Base-by-base conservation (phyloP, 306 rosid species). In the Pachyrhizus erosus region DNA sequence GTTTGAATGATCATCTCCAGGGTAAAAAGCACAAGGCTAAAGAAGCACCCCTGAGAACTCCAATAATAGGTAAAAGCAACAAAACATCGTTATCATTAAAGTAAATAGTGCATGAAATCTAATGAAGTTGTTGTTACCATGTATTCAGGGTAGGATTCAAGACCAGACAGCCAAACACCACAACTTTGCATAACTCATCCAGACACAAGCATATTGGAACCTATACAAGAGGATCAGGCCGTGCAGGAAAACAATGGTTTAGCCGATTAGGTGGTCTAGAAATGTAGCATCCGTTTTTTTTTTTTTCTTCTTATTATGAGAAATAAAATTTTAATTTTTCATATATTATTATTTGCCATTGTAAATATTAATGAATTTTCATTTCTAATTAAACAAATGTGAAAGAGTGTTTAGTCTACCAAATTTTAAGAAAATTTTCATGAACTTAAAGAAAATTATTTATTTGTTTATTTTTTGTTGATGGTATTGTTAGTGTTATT, bases 21-120 rank as follows among this genome's bases (percentile, higher is more conserved):
- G 94, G 98, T 29, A 92, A 20, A 89, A 94, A 82, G 89, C 98
- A 91, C 89, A 90, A 64, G 86, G 82, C 91, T 69, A 90, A 72
- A 58, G 92, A 81, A 78, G 84, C 76, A 34, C 27, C 70, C 9
- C 72, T 87, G 26, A 61, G n/a, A 57, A 80, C 49, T 27, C 48
- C 12, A 33, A 89, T 49, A 37, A 57, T 11, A 15, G 78, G 62
- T 43, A 84, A 74, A 68, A 24, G 34, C 64, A 75, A 72, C 69
- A 24, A 13, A 45, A 34, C 76, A 14, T 79, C 64, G 26, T 48
- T 72, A 14, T 49, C 52, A 2, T 45, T 39, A 9, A 60, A 42
- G 34, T 49, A 64, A 81, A n/a, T 64, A 82, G 45, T 82, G n/a
- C 62, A 57, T 9, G n/a, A 75, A 48, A 26, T 61, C 20, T 48